phyloP scores from a whole-genome alignment of 2,329 filamentous ascomycete species.

The Clathrospora elynae region DNA sequence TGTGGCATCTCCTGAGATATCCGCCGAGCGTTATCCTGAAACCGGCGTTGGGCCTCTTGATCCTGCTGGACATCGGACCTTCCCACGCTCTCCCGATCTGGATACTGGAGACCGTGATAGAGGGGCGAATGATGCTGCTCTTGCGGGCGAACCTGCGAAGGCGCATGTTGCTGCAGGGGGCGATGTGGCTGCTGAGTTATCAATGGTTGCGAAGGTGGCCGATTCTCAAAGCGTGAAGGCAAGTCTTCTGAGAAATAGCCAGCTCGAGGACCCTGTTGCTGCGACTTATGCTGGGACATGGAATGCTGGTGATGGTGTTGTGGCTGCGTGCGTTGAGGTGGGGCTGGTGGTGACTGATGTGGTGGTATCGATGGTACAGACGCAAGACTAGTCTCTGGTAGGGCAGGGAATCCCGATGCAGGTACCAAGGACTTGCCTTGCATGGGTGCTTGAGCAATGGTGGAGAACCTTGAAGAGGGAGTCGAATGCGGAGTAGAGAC shows the following conservation, averaged over 20 bases:
- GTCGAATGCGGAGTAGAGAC: slow-evolving; percentile 45
- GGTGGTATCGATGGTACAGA: slow-evolving; percentile 36
- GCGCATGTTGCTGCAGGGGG: slow-evolving; percentile 35
- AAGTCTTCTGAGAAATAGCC: slow-evolving; percentile 47
- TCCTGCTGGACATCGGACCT: slow-evolving; percentile 41
- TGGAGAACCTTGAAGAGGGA: slow-evolving; percentile 36
- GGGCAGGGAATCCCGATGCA: slow-evolving; percentile 25
- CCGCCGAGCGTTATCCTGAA: slow-evolving; percentile 36
- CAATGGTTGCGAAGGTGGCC: slow-evolving; percentile 37
- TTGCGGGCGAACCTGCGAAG: slow-evolving; percentile 31
- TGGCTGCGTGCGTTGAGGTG: slow-evolving; percentile 29
- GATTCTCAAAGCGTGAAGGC: slow-evolving; percentile 34
- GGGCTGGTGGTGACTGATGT: slow-evolving; percentile 40
- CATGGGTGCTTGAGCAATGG: slow-evolving; percentile 42
- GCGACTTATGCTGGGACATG: slow-evolving; percentile 36
- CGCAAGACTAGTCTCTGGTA: slow-evolving; percentile 36
- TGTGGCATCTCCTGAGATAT: slow-evolving; percentile 42
- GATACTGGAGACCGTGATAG: slow-evolving; percentile 32
- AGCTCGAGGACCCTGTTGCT: slow-evolving; percentile 38
- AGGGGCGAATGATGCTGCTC: slow-evolving; percentile 36
- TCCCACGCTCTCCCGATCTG: slow-evolving; percentile 33
- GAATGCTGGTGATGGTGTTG: slow-evolving; percentile 37
- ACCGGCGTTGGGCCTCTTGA: slow-evolving; percentile 36
- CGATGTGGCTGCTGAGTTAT: slow-evolving; percentile 27
- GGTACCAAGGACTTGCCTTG: slow-evolving; percentile 35